Percentiles rank a stretch among this genome's conserved stretches.
These are phyloP conservation scores for Eimeria falciformis DNA, from an alignment of 169 alveolate genomes.

Conservation along the genomic window DNA sequence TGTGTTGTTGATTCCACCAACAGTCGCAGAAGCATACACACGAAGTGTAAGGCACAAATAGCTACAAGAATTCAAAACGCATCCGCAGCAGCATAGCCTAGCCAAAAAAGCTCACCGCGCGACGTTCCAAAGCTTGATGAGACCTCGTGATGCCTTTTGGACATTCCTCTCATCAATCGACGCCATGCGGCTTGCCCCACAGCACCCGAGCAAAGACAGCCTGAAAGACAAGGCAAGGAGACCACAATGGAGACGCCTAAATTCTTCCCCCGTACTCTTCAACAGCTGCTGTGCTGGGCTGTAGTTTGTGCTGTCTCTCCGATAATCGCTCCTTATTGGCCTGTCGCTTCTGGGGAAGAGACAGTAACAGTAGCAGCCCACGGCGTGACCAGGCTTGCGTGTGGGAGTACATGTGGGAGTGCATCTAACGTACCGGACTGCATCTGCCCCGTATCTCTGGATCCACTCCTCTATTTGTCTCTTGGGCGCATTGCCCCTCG, in stretches of 20 bases:
- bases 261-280: too few species aligned
- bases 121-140: slow-evolving; percentile 19
- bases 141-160: neutral
- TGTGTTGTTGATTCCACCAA: neutral
- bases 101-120: neutral
- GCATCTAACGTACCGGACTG: neutral
- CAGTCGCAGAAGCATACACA: neutral
- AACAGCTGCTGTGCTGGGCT: too few species aligned
- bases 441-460: neutral
- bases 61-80: neutral
- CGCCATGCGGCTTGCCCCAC: neutral
- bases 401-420: too few species aligned
- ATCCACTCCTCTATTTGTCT: slow-evolving; percentile 3
- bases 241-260: too few species aligned
- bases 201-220: neutral
- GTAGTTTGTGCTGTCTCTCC: too few species aligned
- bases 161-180: neutral
- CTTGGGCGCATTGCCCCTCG: slow-evolving; percentile 80
- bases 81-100: too few species aligned
- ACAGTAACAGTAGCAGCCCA: too few species aligned
- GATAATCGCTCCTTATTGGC: neutral
- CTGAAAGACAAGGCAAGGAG: neutral
- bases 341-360: neutral
- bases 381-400: too few species aligned
- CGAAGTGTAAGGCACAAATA: neutral